Percentiles rank a stretch among this genome's conserved stretches.
Evolutionary conservation across 148 eudicot species (phyloP).

Genomic region (Cornus kousa): DNA sequence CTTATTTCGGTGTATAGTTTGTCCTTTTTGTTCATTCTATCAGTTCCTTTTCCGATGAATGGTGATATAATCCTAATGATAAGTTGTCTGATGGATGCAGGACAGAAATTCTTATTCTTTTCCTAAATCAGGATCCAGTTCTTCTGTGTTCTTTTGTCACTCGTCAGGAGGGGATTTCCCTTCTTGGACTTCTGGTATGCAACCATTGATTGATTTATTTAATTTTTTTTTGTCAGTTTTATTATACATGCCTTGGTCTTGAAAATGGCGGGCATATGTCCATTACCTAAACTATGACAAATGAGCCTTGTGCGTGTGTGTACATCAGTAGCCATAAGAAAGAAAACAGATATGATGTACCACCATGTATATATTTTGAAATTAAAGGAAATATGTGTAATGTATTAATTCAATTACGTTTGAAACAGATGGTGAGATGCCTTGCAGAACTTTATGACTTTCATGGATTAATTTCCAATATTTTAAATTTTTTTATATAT

Average conservation of each 20-base stretch:
- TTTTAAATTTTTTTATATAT: no score
- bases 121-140: slow-evolving; percentile 82
- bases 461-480: no score
- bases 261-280: background rate
- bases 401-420: background rate
- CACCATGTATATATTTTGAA: no score
- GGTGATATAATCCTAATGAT: slow-evolving; percentile 14
- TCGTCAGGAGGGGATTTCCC: slow-evolving; percentile 67
- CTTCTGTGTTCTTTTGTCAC: slow-evolving; percentile 78
- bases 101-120: slow-evolving; percentile 92
- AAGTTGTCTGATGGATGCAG: slow-evolving; percentile 73
- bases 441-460: background rate
- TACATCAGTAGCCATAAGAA: no score
- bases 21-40: background rate
- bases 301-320: background rate
- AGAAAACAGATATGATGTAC: no score
- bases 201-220: background rate
- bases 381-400: background rate
- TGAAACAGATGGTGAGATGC: background rate
- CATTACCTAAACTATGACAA: background rate
- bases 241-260: background rate
- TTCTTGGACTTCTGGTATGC: slow-evolving; percentile 91
- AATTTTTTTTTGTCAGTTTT: no score
- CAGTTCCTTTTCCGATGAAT: background rate
- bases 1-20: background rate